Evolutionary conservation across 2,329 filamentous ascomycete species (phyloP), one percentile per base, ranked within the genome.

Genomic region (Penicillium polonicum): DNA sequence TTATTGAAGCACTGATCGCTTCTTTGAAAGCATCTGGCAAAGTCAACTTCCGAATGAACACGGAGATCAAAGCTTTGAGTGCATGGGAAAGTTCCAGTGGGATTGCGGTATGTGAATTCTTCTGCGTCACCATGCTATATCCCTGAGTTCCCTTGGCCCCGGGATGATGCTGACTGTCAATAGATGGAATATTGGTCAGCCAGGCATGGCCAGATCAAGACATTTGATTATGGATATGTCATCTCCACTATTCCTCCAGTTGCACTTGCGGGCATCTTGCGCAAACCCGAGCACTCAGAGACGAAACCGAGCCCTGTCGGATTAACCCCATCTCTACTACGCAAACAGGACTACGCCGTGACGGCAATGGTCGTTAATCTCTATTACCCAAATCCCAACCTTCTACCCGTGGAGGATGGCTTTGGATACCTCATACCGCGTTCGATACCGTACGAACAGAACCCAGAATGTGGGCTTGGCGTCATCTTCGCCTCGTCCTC

Each of bases 281-380:
- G 52, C 23, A 25, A 31, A 49, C 48, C 21, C 54, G 45, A 21
- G 53, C 48, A 46, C 29, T 48, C 31, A 66, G 65, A 33, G 49
- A 59, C 10, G 60, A 48, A n/a, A 13, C 5, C 48, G 54, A 48
- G 42, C 54, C 52, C 35, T 13, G 42, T n/a, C 2, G 49, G 42
- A 13, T 15, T 25, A 17, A 36, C 42, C 21, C 55, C 48, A 21
- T n/a, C 15, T n/a, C 50, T 53, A 52, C 66, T 72, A 21, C 60
- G 66, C 44, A 36, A 65, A 25, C 70, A 82, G 43, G 83, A 84
- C 17, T 82, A 84, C 52, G 85, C 88, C 36, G 89, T 93, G 31
- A 92, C 88, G 33, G 92, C 97, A 65, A 92, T 92, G 87, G 90
- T 92, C 2, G 89, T 99, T 60, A 97, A 96, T 76, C 81, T 99